Evolutionary conservation across 306 rosid genomes (phyloP), one percentile per base, ranked within the genome.

Genomic region (Amphicarpaea edgeworthii): DNA sequence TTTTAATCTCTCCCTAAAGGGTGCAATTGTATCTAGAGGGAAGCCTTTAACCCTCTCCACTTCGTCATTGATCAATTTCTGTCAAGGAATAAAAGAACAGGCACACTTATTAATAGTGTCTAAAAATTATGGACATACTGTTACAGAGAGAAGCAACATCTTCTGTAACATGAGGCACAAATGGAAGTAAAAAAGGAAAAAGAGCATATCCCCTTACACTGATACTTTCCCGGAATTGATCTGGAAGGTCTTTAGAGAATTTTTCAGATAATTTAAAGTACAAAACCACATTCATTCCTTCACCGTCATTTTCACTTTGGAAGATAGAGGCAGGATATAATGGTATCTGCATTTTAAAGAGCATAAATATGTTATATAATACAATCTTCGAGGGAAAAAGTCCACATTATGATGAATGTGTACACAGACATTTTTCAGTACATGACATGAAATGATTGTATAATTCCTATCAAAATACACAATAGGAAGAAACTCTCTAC

Each of bases 21-120:
- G 96, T 63, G 86, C 93, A 65, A 95, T 95, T 37, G 84, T 71
- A 82, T 95, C 99, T 1, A 95, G 69, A 77, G 99, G 99, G 83
- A 92, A 95, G 74, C 96, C 92, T 87, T 83, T 89, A 60, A 95
- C 97, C 83, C 97, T 90, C 88, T 95, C 99, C 68, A 90, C 99
- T 83, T 95, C 99, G 51, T 95, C 99, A 8, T 95, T 87, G 79
- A 95, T 85, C 58, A 95, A 64, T 86, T 83, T 95, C 99, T 95
- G 92, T 58, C 79, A 41, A 79, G 83, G 42, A 76, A 68, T 47
- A 43, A 77, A 70, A 74, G 55, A 74, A 72, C 34, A 50, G 2
- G 50, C 40, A 77, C 8, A 37, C 50, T 23, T 40, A 55, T 84
- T 67, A 47, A 37, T 28, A 73, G 40, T 49, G 70, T 38, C 66